These are phyloP conservation scores for Tuber borchii DNA, from an alignment of 495 filamentous ascomycete genomes.

Conservation along the genomic window DNA sequence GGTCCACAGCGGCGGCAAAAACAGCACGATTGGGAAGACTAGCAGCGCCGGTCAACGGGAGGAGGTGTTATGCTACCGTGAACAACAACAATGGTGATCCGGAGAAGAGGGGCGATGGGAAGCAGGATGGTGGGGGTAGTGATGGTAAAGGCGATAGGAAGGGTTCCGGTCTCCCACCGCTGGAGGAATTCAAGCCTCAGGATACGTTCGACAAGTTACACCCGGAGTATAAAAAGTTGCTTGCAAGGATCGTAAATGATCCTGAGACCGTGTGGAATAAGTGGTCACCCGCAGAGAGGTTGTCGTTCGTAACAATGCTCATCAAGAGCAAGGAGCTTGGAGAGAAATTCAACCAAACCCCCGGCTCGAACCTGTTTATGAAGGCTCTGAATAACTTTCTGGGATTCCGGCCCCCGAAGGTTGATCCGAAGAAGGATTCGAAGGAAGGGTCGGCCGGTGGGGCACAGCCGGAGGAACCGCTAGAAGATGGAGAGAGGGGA, in stretches of 20 bases:
- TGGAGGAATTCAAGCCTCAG: conserved; percentile 31
- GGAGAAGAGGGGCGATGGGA: neutral
- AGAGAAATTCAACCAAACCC: conserved; percentile 17
- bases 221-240: conserved; percentile 21
- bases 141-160: neutral
- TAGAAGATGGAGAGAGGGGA: conserved; percentile 27
- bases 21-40: neutral
- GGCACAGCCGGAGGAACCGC: conserved; percentile 16
- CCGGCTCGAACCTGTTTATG: conserved; percentile 17
- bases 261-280: conserved; percentile 25
- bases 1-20: neutral
- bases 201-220: conserved; percentile 28
- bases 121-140: neutral
- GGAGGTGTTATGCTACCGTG: conserved; percentile 22
- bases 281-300: conserved; percentile 24
- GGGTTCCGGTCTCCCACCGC: conserved; percentile 13
- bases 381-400: conserved; percentile 23
- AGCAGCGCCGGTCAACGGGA: neutral
- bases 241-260: conserved; percentile 17
- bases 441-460: conserved; percentile 43
- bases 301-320: conserved; percentile 23
- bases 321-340: conserved; percentile 14
- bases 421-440: conserved; percentile 23
- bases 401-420: conserved; percentile 39
- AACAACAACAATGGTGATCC: conserved; percentile 12